Percentiles rank a stretch among this genome's conserved stretches.
These are phyloP conservation scores for Chaetomium sp. DNA, from an alignment of 2,329 filamentous ascomycete genomes.

Conservation along the genomic window DNA sequence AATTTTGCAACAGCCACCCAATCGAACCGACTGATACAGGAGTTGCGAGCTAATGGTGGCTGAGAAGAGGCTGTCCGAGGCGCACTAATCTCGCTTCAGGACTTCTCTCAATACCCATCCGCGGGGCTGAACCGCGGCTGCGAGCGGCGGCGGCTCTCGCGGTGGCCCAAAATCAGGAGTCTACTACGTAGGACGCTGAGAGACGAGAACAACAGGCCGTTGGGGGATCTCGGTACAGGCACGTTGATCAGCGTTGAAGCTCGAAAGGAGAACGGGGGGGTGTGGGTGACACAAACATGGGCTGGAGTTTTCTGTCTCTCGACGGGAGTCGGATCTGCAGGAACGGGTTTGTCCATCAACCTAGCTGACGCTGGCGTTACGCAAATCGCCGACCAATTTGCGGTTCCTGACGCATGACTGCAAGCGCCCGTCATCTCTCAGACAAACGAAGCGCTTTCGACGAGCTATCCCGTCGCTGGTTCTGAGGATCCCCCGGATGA, in stretches of 20 bases:
- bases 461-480: constrained; percentile 1
- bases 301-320: not conserved
- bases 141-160: not conserved
- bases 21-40: too few species aligned
- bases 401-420: constrained; percentile 17
- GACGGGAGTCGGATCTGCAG: constrained; percentile 22
- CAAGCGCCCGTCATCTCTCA: constrained; percentile 22
- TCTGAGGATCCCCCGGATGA: not conserved
- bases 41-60: constrained; percentile 12
- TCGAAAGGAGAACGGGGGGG: not conserved
- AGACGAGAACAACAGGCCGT: not conserved
- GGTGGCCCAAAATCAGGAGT: not conserved
- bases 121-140: constrained; percentile 18
- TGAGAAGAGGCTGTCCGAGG: not conserved
- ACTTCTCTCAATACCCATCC: constrained; percentile 10
- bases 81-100: constrained; percentile 19
- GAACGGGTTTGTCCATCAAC: constrained; percentile 18
- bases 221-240: not conserved
- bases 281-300: not conserved
- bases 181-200: not conserved
- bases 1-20: not conserved
- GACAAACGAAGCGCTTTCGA: not conserved
- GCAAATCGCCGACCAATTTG: constrained; percentile 37
- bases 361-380: constrained; percentile 29
- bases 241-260: not conserved